Evolutionary conservation across 352 stramenopile genomes (phyloP), one percentile per base, ranked within the genome.

Genomic region (Aphanomyces euteiches): DNA sequence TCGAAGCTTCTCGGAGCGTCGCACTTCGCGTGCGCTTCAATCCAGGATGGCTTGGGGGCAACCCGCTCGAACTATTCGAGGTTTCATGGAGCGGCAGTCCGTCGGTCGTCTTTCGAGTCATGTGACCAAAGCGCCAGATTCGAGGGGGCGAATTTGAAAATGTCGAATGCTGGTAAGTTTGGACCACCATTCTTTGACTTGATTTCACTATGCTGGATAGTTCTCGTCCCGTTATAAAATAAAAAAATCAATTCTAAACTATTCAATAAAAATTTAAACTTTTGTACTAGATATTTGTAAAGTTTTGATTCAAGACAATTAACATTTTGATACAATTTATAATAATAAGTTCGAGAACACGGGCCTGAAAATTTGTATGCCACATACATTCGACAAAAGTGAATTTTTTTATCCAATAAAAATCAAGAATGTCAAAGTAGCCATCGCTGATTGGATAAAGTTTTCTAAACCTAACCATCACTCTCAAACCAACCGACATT

Each of bases 111-210:
- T 70, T 70, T 40, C 64, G 48, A 40, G 64, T 61, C 64, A 70
- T 70, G 3, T n/a, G 38, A 56, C 19, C 59, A 17, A 67, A 37
- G 21, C 8, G 28, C 8, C 54, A 37, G 28, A 45, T 61, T 50
- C 17, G 43, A 15, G 54, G 54, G 54, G 54, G 54, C 17, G 39
- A 56, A 67, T 67, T 67, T 67, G 38, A 58, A 69, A 69, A 45
- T 70, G 48, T 39, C 48, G 54, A 70, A 61, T 70, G 64, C 56
- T 15, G 64, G 64, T 63, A 57, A 19, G 40, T 50, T 40, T 45
- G n/a, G 64, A 70, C 64, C 64, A 70, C 45, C 64, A 70, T 70
- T 70, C 64, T 70, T 56, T 54, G n/a, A 19, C 54, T 70, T n/a
- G 64, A 17, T 7, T 63, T 64, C 19, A 63, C 40, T 70, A 70